Evolutionary conservation across 495 filamentous ascomycete genomes (phyloP).

Genomic region (Annulohypoxylon nitens): DNA sequence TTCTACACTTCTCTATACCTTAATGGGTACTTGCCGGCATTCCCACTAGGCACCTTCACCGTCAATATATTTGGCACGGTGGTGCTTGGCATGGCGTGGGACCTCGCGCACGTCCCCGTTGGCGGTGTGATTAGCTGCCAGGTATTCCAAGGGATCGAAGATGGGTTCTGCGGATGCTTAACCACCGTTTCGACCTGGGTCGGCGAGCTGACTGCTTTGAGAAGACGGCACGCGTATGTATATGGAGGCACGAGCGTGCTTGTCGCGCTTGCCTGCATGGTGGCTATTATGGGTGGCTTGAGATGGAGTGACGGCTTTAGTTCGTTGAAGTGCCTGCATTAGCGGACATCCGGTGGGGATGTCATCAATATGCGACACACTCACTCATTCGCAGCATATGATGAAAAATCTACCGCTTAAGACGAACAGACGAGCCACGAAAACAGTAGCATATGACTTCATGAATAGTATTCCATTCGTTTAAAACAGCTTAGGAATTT

Average conservation of each 20-base stretch:
- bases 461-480: background rate
- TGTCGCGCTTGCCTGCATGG: constrained; percentile 72
- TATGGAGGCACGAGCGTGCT: constrained; percentile 79
- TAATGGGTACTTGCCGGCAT: constrained; percentile 74
- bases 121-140: constrained; percentile 75
- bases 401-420: background rate
- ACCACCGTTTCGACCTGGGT: constrained; percentile 98
- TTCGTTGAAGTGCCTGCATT: constrained; percentile 62
- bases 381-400: too few relatives aligned
- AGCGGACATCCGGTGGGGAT: background rate
- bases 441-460: background rate
- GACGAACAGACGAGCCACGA: background rate
- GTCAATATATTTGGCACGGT: constrained; percentile 84
- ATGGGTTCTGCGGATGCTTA: constrained; percentile 91
- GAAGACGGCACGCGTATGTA: constrained; percentile 75
- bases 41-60: constrained; percentile 90
- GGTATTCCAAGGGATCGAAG: constrained; percentile 84
- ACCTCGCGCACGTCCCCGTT: constrained; percentile 73
- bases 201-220: constrained; percentile 77
- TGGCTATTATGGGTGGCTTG: constrained; percentile 84
- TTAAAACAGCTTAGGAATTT: background rate
- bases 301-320: constrained; percentile 78
- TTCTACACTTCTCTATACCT: constrained; percentile 78
- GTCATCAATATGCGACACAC: background rate
- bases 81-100: constrained; percentile 74